Percentiles rank a stretch among this genome's conserved stretches.
phyloP scores from a whole-genome alignment of 1,284 basidiomycete genomes.

The Sporisorium iseilematis-ciliati region DNA sequence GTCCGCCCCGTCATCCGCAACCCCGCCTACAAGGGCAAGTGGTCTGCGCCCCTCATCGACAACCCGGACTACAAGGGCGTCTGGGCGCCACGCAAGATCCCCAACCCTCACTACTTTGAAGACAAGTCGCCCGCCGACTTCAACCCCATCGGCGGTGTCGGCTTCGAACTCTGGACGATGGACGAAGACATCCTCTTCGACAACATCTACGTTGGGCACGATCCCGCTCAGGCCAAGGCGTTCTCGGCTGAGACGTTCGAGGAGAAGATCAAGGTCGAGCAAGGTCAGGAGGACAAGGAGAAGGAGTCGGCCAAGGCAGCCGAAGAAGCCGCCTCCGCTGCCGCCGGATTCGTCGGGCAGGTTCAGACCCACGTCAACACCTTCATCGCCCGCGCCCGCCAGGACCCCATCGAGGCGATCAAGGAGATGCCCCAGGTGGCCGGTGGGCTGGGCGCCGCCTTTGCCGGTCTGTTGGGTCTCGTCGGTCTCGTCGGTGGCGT shows the following conservation, averaged over 20 bases:
- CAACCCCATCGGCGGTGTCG: slow-evolving; percentile 64
- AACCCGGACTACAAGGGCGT: slow-evolving; percentile 68
- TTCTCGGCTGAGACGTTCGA: slow-evolving; percentile 65
- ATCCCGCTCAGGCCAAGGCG: slow-evolving; percentile 57
- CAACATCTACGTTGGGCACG: slow-evolving; percentile 69
- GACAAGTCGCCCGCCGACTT: slow-evolving; percentile 88
- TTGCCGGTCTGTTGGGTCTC: slow-evolving; percentile 58
- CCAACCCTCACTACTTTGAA: slow-evolving; percentile 91
- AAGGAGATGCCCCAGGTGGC: slow-evolving; percentile 63
- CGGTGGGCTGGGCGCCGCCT: slow-evolving; percentile 56
- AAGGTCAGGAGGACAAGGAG: slow-evolving; percentile 56
- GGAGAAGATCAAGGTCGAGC: slow-evolving; percentile 65
- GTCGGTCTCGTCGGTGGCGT: slow-evolving; percentile 56
- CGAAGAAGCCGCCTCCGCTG: slow-evolving; percentile 27
- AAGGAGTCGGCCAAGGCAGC: slow-evolving; percentile 37
- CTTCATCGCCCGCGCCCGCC: slow-evolving; percentile 47
- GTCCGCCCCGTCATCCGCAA: slow-evolving; percentile 89
- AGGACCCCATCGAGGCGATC: slow-evolving; percentile 61
- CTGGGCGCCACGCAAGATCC: slow-evolving; percentile 64
- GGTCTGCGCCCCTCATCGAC: slow-evolving; percentile 89
- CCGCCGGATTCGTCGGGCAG: slow-evolving; percentile 41
- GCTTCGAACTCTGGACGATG: slow-evolving; percentile 69
- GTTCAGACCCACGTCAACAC: slow-evolving; percentile 45
- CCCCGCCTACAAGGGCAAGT: slow-evolving; percentile 96
- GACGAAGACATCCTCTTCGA: slow-evolving; percentile 68